Conservation (phyloP, 495 filamentous ascomycete species). For the Xylaria longipes region DNA sequence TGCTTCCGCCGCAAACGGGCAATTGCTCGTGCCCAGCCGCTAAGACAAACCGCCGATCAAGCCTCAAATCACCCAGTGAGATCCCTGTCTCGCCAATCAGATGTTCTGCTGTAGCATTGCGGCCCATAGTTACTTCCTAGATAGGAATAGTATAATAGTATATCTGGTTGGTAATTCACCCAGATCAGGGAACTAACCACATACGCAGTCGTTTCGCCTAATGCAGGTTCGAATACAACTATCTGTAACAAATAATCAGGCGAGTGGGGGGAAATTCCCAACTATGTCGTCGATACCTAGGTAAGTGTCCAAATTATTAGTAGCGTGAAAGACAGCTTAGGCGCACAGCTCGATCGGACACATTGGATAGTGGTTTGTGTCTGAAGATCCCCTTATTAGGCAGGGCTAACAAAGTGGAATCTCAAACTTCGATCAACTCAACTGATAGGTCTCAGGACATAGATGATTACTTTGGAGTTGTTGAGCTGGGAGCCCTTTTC, state of each 20-base stretch:
- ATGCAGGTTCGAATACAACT: neutral
- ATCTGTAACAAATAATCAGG: neutral
- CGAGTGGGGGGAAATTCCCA: neutral
- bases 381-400: neutral
- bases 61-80: neutral
- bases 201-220: neutral
- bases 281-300: neutral
- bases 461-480: neutral
- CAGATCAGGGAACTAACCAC: neutral
- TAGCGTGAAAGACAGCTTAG: no score
- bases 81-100: slow-evolving; percentile 12
- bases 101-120: neutral
- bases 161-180: neutral
- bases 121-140: neutral
- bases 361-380: no score
- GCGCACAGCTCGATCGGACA: no score
- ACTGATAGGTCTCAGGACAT: neutral
- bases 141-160: neutral
- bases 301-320: no score
- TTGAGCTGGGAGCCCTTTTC: neutral
- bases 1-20: slow-evolving; percentile 18
- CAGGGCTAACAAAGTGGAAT: neutral
- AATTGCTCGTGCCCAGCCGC: slow-evolving; percentile 19
- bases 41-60: slow-evolving; percentile 12
- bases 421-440: neutral